Evolutionary conservation across 495 filamentous ascomycete species (phyloP), one percentile per base, ranked within the genome.

Genomic region (Pyronema domesticum): DNA sequence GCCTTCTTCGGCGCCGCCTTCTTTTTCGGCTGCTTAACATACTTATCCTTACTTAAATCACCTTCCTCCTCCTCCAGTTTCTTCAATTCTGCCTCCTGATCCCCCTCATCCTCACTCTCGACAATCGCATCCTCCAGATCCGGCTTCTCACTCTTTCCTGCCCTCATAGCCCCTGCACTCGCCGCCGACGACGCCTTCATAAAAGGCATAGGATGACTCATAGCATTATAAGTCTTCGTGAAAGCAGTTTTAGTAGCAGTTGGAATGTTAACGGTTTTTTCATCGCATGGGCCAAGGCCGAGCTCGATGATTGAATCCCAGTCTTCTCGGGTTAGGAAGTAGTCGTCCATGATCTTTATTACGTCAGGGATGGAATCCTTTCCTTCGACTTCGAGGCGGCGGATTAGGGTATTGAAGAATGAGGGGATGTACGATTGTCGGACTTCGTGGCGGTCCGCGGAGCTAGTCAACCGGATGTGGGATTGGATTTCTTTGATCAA

Each of bases 121-220:
- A 95, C 86, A 43, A 96, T 81, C 18, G 87, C 89, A 67, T 99
- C 91, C 68, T 99, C 91, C 46, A 99, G 76, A 70, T 99, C 91
- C 0, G 91, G 91, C 54, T 80, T 80, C 46, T 85, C 86, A 69
- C 82, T 89, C 49, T 74, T 69, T 53, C 71, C 68, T 49, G 74
- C 73, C 65, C 80, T 82, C 57, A 86, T 83, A 15, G 85, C 59
- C 71, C 7, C 72, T 80, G 17, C 17, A 43, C 39, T 66, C 7
- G 80, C 63, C 17, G 93, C 77, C 60, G 73, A 81, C 68, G 77
- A 83, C 7, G 88, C 84, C 69, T 94, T 95, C 79, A 95, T 94
- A 72, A 94, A 99, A 3, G 91, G 88, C 46, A 96, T 69, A 0
- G 89, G 93, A 64, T 99, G 91, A 1, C 84, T 82, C 66, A 77